A percentile compares a stretch with the other conserved stretches of the same genome.
Conservation (phyloP, 768 basidiomycete species). For the Termitomyces sp. region DNA sequence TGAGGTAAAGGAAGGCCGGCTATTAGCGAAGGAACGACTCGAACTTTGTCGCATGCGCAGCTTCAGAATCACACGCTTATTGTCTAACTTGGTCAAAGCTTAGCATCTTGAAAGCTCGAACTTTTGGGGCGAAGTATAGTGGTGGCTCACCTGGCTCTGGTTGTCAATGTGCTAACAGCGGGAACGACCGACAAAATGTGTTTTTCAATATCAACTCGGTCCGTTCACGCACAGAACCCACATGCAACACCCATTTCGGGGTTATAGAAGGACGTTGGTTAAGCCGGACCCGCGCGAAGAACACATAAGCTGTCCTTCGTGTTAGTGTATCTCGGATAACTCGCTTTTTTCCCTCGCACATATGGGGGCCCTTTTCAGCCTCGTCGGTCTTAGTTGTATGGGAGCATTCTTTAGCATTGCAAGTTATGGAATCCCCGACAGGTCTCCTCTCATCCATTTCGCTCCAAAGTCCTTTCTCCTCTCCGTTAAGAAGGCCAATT, state of each 20-base stretch:
- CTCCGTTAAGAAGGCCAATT: constrained; percentile 23
- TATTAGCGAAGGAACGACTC: neutral
- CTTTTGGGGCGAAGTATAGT: too few species aligned
- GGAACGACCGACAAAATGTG: neutral
- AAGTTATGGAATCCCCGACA: constrained; percentile 13
- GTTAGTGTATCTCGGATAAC: neutral
- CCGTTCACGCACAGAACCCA: neutral
- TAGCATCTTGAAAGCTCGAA: too few species aligned
- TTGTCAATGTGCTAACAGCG: neutral
- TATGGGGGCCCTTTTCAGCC: constrained; percentile 26
- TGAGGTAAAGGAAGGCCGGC: neutral
- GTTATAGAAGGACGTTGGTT: neutral
- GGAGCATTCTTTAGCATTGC: constrained; percentile 24
- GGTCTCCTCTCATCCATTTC: constrained; percentile 31
- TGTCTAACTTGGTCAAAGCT: too few species aligned
- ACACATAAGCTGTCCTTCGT: neutral
- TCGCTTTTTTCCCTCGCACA: neutral
- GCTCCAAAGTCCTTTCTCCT: constrained; percentile 30
- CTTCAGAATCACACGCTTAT: too few species aligned
- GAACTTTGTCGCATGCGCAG: neutral
- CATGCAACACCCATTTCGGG: neutral
- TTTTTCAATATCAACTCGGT: neutral
- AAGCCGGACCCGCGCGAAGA: constrained; percentile 11
- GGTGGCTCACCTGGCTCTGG: neutral
- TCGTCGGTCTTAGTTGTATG: constrained; percentile 26